These are phyloP conservation scores for Spinacia oleracea DNA, from an alignment of 179 eudicot species.

Conservation along the genomic window DNA sequence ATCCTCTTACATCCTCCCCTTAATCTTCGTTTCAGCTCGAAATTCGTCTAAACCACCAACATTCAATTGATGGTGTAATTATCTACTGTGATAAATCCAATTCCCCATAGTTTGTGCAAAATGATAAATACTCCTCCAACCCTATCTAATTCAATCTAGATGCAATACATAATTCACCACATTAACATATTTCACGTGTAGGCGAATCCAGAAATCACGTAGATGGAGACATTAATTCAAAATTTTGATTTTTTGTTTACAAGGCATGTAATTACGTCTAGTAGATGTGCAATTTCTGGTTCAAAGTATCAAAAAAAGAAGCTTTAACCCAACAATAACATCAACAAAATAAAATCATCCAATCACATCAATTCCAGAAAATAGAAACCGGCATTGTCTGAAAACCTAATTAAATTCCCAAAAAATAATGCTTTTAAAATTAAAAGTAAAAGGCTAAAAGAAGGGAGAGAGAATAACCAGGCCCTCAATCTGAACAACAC, in stretches of 20 bases:
- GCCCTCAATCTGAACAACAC: constrained; percentile 91
- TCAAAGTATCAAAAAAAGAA: background rate
- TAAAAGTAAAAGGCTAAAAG: background rate
- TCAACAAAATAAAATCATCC: background rate
- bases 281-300: background rate
- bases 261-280: background rate
- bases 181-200: background rate
- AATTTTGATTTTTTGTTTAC: no score
- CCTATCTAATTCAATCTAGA: background rate
- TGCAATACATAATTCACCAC: background rate
- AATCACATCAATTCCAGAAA: background rate
- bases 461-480: constrained; percentile 36
- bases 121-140: background rate
- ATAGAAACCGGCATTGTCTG: background rate
- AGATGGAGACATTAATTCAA: background rate
- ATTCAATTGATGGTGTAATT: background rate
- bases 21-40: background rate
- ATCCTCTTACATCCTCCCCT: background rate
- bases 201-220: background rate
- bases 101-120: background rate
- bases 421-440: background rate
- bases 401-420: background rate
- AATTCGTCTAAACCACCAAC: background rate
- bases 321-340: background rate
- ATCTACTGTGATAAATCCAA: background rate